Conservation (phyloP, 108 stramenopile genomes). For the Nitzschia sp. region DNA sequence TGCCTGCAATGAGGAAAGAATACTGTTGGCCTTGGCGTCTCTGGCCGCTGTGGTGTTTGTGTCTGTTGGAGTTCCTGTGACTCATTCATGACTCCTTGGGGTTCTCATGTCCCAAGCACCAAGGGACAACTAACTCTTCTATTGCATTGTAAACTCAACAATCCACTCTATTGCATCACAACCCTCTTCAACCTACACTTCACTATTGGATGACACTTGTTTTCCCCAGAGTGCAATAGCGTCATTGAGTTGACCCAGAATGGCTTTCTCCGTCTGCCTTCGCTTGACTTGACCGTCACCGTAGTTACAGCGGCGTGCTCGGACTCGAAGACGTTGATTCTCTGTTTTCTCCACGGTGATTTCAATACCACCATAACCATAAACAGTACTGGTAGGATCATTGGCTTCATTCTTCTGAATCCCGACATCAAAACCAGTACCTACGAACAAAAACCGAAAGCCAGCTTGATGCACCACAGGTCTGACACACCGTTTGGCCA, state of each 20-base stretch:
- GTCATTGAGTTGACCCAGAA: conserved; percentile 62
- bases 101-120: background rate
- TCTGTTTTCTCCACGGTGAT: conserved; percentile 58
- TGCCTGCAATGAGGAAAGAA: too few species aligned
- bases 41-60: background rate
- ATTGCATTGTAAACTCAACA: too few species aligned
- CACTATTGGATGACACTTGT: conserved; percentile 13
- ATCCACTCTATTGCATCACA: background rate
- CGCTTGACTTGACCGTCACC: conserved; percentile 67
- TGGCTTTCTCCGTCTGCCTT: conserved; percentile 73
- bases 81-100: background rate
- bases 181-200: background rate
- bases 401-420: too few species aligned
- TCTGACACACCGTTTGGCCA: background rate
- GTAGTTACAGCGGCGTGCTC: conserved; percentile 79
- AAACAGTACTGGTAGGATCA: too few species aligned
- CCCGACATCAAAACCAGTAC: conserved; percentile 16
- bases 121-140: too few species aligned
- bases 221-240: conserved; percentile 60
- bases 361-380: conserved; percentile 65
- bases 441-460: conserved; percentile 62
- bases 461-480: conserved; percentile 38
- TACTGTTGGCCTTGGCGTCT: background rate
- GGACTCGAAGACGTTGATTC: conserved; percentile 56
- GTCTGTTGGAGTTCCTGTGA: background rate